A percentile compares a stretch with the other conserved stretches of the same genome.
Evolutionary conservation across 1,139 yeast species (phyloP).

Genomic region (Wickerhamomyces sp.): DNA sequence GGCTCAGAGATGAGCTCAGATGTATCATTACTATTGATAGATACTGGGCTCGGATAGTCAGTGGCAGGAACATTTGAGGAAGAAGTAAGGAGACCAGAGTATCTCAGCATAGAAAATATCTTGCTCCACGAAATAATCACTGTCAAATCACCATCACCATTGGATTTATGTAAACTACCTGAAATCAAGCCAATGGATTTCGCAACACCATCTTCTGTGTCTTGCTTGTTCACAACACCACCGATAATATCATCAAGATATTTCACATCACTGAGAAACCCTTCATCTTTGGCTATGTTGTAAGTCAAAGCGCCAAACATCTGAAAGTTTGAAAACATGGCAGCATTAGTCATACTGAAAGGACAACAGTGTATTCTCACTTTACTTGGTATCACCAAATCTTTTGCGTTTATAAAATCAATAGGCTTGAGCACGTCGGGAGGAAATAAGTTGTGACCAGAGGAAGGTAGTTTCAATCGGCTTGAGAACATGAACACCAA

Average conservation of each 20-base stretch:
- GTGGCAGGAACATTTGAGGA: background rate
- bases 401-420: conserved; percentile 3
- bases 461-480: background rate
- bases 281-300: conserved; percentile 22
- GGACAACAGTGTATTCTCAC: conserved; percentile 41
- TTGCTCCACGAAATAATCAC: conserved; percentile 46
- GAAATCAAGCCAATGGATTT: conserved; percentile 45
- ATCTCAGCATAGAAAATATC: conserved; percentile 18
- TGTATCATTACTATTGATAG: background rate
- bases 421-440: conserved; percentile 12
- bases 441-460: no score
- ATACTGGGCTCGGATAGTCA: background rate
- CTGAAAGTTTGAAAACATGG: conserved; percentile 45
- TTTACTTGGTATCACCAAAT: conserved; percentile 13
- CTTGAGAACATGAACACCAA: conserved; percentile 6
- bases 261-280: conserved; percentile 46
- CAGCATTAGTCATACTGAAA: conserved; percentile 54
- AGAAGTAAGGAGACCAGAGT: conserved; percentile 1
- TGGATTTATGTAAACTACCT: conserved; percentile 43
- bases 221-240: conserved; percentile 36
- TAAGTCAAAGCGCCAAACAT: conserved; percentile 43
- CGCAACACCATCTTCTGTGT: background rate
- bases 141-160: conserved; percentile 60
- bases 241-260: conserved; percentile 67
- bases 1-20: background rate